Base-by-base conservation (phyloP, 805 yeast species). In the Starmerella vaccinii region DNA sequence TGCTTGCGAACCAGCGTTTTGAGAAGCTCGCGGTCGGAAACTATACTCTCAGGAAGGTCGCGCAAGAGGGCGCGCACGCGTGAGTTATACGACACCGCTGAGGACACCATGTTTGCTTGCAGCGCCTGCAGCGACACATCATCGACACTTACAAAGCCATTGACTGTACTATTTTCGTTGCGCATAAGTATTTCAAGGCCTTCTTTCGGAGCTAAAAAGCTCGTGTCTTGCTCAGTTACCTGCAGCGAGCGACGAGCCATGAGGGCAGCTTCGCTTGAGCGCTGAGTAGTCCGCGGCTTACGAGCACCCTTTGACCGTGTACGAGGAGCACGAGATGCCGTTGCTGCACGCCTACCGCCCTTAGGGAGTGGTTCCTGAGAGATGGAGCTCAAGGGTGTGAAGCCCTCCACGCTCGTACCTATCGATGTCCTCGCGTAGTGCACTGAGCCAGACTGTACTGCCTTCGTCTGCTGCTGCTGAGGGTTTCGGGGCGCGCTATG, bases 61-160 rank as follows among this genome's bases (percentile, higher is more conserved):
- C 55, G 49, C 27, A 59, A 47, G 41, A 57, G 48, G 21, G 60
- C 51, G 4, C 57, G 56, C 26, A 57, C 51, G 12, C 63, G 61
- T 22, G 59, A 38, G 41, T 59, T 56, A 40, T 30, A 57, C 7
- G 59, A 46, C 29, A 56, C 53, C 2, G 59, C 53, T 1, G 54
- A 47, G 16, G 46, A 16, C 1, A 42, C 53, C 22, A 56, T 38
- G 44, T 47, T 35, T 8, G 47, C 38, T 46, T 49, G 52, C 21
- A 56, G 46, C 8, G 54, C 6, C 15, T 34, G 22, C 8, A 54
- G 47, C 13, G 59, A 54, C n/a, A 56, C 55, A 33, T 51, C 55
- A 12, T 30, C 13, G 4, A 52, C 53, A 18, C 27, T 49, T 7
- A 56, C 49, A 37, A 48, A 55, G 3, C 59, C 59, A 10, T 46